Evolutionary conservation across 257 asterid species (phyloP), one percentile per base, ranked within the genome.

Genomic region (Buddleja alternifolia): DNA sequence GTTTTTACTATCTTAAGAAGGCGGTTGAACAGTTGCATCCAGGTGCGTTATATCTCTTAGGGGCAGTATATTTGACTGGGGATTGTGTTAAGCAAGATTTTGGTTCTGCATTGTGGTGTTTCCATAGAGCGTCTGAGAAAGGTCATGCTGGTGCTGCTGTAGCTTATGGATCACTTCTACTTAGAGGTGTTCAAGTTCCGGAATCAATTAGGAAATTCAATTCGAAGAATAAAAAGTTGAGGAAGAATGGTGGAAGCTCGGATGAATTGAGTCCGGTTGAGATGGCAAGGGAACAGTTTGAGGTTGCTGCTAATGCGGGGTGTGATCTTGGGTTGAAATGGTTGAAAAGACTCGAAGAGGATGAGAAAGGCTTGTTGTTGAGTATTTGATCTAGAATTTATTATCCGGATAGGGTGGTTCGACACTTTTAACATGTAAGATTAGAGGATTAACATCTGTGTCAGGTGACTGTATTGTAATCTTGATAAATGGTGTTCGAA

Each of bases 11-110:
- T 82, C 48, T 93, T 75, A 92, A 88, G 80, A 82, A 84, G 74
- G 98, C 97, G 73, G 98, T 84, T 55, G 95, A 90, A 78, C 95
- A 88, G 98, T 70, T 90, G 94, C 97, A 93, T 80, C 92, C 98
- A 19, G 95, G 88, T 60, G 96, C 98, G 61, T 94, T 93, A 45
- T 93, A 93, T 84, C 97, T 93, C 52, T 74, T 93, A 72, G 98
- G 98, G 65, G 81, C 88, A 32, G 94, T 93, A n/a, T 93, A 88
- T 84, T 81, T 88, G 79, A 76, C 96, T 0, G 98, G 98, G 77
- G 98, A 93, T 79, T 93, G 98, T 37, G 94, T 90, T 78, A 81
- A 79, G 69, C 87, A 84, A 80, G 98, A 93, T 73, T 61, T 87
- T 67, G 78, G 85, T 66, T 88, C 97, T 8, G 98, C 98, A 56